Evolutionary conservation across 2,329 filamentous ascomycete species (phyloP).

Genomic region (Ophiostoma tasmaniense): DNA sequence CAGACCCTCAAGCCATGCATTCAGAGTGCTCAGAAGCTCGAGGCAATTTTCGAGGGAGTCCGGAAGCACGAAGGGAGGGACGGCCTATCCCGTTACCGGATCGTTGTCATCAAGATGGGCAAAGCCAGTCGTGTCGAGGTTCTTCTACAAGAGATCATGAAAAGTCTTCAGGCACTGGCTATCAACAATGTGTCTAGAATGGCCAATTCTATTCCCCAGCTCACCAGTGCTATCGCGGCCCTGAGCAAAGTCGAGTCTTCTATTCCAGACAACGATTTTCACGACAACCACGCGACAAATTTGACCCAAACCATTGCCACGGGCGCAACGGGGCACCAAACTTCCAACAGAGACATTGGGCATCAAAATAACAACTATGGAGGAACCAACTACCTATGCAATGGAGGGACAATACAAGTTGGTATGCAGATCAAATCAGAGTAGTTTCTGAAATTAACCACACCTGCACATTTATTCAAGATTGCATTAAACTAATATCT

Average conservation of each 20-base stretch:
- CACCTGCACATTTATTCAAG: neutral
- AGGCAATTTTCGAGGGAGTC: neutral
- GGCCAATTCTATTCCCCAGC: neutral
- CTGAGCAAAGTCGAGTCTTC: neutral
- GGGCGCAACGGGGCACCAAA: neutral
- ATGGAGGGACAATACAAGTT: neutral
- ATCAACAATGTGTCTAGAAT: neutral
- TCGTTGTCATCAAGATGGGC: neutral
- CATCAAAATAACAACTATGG: neutral
- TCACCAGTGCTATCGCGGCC: neutral
- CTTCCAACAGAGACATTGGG: neutral
- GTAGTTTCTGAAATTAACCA: neutral
- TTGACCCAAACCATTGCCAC: neutral
- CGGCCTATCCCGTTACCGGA: neutral
- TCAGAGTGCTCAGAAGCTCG: neutral
- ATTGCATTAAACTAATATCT: neutral
- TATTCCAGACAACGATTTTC: neutral
- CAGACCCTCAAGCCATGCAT: neutral
- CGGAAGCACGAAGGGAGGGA: neutral
- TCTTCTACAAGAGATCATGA: neutral
- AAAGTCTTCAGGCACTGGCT: neutral
- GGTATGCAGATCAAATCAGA: neutral
- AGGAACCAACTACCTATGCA: neutral
- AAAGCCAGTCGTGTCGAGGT: neutral
- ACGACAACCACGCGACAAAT: neutral